Evolutionary conservation across 129 eudicot genomes (phyloP), one percentile per base, ranked within the genome.

Genomic region (Dittrichia graveolens): DNA sequence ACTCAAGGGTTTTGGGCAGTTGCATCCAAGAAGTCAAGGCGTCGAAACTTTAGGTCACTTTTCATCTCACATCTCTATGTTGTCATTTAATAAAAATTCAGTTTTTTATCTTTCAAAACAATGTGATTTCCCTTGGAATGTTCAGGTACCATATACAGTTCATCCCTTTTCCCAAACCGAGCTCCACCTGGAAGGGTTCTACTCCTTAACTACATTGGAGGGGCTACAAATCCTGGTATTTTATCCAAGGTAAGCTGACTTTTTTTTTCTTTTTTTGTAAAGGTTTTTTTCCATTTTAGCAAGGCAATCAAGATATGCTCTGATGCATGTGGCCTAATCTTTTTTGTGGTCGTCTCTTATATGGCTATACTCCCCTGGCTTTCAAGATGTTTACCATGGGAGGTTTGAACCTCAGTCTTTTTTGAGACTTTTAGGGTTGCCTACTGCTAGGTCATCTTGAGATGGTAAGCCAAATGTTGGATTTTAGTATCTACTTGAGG

Each of bases 11-110:
- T 92, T 92, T 74, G 98, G 98, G 46, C 98, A 92, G 76, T 83
- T 92, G 74, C 96, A 89, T 85, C 98, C 98, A 5, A 86, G 98
- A 61, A 85, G 90, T 85, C 98, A 92, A 78, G 98, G 95, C 67
- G 96, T 89, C 69, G 98, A 92, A 85, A 92, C 98, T 43, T 72
- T 92, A 72, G 98, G 98, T 92, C 61, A 73, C 64, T 60, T 46
- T 53, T 70, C 57, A 48, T 60, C 39, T 57, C 2, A 48, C 8
- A 5, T 50, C 50, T 56, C 49, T 15, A 44, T 10, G 37, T 47
- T 14, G n/a, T 44, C 14, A 38, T 6, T 46, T 67, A 44, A 18
- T 12, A 44, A 13, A 4, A 0, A 6, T 14, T 35, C 35, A 11
- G 5, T 13, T 31, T 52, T 42, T 2, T 9, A 3, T 11, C 6